Evolutionary conservation across 768 basidiomycete genomes (phyloP).

Genomic region (Royoungia palumana): DNA sequence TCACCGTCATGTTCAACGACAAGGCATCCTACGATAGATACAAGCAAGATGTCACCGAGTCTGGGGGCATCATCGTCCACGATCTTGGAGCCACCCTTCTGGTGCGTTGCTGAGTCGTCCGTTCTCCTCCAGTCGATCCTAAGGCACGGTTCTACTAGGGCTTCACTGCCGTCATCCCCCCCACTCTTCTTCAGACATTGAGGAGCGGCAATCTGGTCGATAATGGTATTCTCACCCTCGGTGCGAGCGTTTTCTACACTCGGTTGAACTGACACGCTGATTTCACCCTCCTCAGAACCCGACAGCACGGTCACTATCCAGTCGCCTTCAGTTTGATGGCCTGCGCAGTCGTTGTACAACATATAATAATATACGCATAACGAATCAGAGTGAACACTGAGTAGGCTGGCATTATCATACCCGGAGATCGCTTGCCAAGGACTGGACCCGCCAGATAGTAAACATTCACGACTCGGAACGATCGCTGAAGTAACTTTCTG

Average conservation of each 20-base stretch:
- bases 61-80: slow-evolving; percentile 8
- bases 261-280: background rate
- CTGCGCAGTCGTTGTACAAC: background rate
- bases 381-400: background rate
- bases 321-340: background rate
- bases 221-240: slow-evolving; percentile 12
- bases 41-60: slow-evolving; percentile 1
- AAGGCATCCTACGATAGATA: slow-evolving; percentile 4
- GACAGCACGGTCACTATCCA: slow-evolving; percentile 9
- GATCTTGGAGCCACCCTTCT: slow-evolving; percentile 2
- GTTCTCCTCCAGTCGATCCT: background rate
- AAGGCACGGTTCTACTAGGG: slow-evolving; percentile 3
- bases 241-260: slow-evolving; percentile 3
- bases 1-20: slow-evolving; percentile 10
- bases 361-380: background rate
- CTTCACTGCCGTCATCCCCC: slow-evolving; percentile 18
- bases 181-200: background rate
- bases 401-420: no score
- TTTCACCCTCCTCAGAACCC: slow-evolving; percentile 8
- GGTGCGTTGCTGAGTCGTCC: background rate
- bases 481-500: no score
- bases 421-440: no score
- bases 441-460: no score
- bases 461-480: no score
- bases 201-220: background rate